A percentile compares a stretch with the other conserved stretches of the same genome.
Conservation (phyloP, 2,329 filamentous ascomycete species). For the Setomelanomma holmii region DNA sequence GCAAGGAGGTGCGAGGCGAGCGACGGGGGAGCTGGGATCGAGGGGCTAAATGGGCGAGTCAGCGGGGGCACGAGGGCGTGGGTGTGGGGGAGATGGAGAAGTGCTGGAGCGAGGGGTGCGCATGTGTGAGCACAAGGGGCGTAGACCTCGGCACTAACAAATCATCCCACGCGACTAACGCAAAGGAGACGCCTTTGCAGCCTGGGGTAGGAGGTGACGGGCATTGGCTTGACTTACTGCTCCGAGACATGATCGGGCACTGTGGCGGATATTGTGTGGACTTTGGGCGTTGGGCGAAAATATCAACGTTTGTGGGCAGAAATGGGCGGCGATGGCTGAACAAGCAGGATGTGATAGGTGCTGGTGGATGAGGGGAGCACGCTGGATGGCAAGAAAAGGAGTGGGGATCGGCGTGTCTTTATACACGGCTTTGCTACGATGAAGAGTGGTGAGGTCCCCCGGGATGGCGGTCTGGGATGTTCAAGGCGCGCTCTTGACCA, state of each 20-base stretch:
- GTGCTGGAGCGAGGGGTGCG: conserved; percentile 1
- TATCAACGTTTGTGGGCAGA: not conserved
- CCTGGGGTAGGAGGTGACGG: not conserved
- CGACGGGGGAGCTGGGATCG: conserved; percentile 1
- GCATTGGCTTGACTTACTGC: conserved; percentile 6
- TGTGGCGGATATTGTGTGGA: not conserved
- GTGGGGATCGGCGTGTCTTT: conserved; percentile 4
- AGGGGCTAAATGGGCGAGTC: not conserved
- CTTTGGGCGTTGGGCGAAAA: not conserved
- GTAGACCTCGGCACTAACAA: not conserved
- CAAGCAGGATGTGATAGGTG: not conserved
- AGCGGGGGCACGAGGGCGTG: not conserved
- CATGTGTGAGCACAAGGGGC: not conserved
- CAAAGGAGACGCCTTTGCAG: not conserved
- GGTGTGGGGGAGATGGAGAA: not conserved
- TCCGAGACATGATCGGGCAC: conserved; percentile 9
- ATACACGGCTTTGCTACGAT: not conserved
- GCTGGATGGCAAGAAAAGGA: not conserved
- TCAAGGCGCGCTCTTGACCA: conserved; percentile 10
- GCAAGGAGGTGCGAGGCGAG: conserved; percentile 22
- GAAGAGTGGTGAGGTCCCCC: not conserved
- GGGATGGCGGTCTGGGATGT: conserved; percentile 1
- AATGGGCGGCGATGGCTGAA: not conserved
- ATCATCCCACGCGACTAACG: not conserved
- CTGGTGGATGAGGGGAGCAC: not conserved